phyloP scores from a whole-genome alignment of 305 asterid genomes.

The Solanum chacoense region DNA sequence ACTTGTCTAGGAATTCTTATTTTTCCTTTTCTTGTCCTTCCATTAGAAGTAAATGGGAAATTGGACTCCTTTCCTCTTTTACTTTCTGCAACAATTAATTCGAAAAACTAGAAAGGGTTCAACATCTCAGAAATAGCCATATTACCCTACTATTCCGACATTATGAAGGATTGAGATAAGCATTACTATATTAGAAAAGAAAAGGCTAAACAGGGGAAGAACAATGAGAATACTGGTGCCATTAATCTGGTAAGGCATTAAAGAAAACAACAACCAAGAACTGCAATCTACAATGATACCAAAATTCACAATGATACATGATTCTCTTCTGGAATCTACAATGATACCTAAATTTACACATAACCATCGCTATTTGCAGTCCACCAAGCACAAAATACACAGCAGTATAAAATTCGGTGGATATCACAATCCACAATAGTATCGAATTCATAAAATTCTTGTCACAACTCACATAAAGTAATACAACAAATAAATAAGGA shows the following conservation, averaged over 20 bases:
- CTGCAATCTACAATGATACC: neutral
- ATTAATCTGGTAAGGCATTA: neutral
- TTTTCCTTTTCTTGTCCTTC: neutral
- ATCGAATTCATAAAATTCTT: neutral
- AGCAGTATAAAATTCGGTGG: neutral
- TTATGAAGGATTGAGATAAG: neutral
- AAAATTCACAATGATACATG: neutral
- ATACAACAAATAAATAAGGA: neutral
- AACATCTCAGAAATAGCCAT: neutral
- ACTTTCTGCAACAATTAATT: neutral
- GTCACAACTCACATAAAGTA: neutral
- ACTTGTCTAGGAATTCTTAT: neutral
- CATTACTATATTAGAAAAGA: neutral
- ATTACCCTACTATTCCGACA: neutral
- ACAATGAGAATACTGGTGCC: neutral
- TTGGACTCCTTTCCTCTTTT: neutral
- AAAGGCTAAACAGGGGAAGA: neutral
- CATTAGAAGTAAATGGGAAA: neutral
- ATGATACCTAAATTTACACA: neutral
- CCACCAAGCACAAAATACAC: neutral
- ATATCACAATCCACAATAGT: neutral
- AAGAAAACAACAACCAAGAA: neutral
- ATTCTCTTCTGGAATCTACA: neutral
- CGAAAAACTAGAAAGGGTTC: neutral
- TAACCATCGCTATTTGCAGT: neutral